phyloP scores from a whole-genome alignment of 371 early-diverging fungal species.

The Mortierella sp. region DNA sequence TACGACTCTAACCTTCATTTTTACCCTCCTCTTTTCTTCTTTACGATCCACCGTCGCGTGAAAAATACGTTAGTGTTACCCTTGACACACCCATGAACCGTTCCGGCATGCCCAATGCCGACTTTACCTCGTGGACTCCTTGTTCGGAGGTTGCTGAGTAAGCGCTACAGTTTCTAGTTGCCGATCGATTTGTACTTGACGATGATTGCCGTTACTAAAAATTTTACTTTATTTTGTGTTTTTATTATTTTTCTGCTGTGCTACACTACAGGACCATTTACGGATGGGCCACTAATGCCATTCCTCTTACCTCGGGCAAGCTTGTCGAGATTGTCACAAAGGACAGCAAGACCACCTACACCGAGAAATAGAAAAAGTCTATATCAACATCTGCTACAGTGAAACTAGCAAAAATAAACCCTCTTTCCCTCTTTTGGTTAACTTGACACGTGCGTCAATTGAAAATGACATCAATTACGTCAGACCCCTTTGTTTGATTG shows the following conservation, averaged over 20 bases:
- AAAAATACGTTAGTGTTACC: slow-evolving; percentile 66
- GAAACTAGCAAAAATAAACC: too few species aligned
- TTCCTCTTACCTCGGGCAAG: slow-evolving; percentile 66
- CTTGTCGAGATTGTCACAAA: slow-evolving; percentile 66
- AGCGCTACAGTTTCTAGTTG: slow-evolving; percentile 19
- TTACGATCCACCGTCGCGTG: too few species aligned
- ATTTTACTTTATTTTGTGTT: slow-evolving; percentile 4
- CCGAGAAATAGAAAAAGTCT: slow-evolving; percentile 32
- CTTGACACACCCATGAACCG: slow-evolving; percentile 97
- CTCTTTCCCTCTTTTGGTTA: too few species aligned
- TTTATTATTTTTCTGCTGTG: background rate
- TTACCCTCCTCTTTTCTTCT: background rate
- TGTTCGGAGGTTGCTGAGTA: slow-evolving; percentile 80
- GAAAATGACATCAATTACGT: too few species aligned
- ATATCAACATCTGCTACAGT: too few species aligned
- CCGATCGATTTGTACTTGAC: background rate
- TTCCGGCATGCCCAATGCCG: slow-evolving; percentile 89
- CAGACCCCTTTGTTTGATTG: too few species aligned
- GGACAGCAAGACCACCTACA: slow-evolving; percentile 64
- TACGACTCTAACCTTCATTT: background rate
- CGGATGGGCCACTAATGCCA: slow-evolving; percentile 62
- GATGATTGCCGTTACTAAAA: background rate
- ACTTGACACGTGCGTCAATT: too few species aligned
- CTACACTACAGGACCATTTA: slow-evolving; percentile 60
- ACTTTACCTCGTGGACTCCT: slow-evolving; percentile 91